Evolutionary conservation across 2,329 filamentous ascomycete genomes (phyloP).

Genomic region (Nakataea oryzae): DNA sequence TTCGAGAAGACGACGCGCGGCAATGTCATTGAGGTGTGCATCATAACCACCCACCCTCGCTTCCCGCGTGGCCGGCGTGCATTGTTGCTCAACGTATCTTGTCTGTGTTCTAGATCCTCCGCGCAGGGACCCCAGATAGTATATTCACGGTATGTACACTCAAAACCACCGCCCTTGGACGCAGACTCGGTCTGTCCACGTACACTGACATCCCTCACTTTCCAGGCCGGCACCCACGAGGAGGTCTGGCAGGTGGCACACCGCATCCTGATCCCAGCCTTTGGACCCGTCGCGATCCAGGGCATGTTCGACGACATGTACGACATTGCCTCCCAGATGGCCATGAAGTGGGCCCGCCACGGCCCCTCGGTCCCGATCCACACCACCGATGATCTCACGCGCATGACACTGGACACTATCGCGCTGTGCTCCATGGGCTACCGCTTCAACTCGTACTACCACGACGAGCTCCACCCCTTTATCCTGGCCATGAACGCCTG

Average conservation of each 20-base stretch:
- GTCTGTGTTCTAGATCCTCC: conserved; percentile 22
- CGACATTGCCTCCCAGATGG: conserved; percentile 55
- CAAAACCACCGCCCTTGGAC: neutral
- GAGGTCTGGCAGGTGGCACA: conserved; percentile 59
- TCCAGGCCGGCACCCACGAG: conserved; percentile 32
- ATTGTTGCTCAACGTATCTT: neutral
- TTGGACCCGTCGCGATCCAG: conserved; percentile 57
- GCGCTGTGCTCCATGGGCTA: conserved; percentile 48
- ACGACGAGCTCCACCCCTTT: conserved; percentile 54
- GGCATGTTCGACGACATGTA: conserved; percentile 62
- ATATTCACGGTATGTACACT: conserved; percentile 40
- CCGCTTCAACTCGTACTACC: conserved; percentile 53
- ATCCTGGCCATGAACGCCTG: conserved; percentile 47
- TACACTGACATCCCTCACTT: neutral
- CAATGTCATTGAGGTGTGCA: conserved; percentile 29
- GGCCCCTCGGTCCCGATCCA: conserved; percentile 47
- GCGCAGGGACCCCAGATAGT: conserved; percentile 51
- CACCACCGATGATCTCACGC: conserved; percentile 53
- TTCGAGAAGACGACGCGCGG: conserved; percentile 42
- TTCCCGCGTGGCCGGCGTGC: too few species aligned
- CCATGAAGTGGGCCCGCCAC: conserved; percentile 57
- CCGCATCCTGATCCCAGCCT: conserved; percentile 56
- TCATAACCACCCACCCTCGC: neutral
- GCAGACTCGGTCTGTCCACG: neutral
- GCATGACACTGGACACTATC: conserved; percentile 51